Conservation (phyloP, 805 yeast species). For the Tetrapisispora nanseiensis region DNA sequence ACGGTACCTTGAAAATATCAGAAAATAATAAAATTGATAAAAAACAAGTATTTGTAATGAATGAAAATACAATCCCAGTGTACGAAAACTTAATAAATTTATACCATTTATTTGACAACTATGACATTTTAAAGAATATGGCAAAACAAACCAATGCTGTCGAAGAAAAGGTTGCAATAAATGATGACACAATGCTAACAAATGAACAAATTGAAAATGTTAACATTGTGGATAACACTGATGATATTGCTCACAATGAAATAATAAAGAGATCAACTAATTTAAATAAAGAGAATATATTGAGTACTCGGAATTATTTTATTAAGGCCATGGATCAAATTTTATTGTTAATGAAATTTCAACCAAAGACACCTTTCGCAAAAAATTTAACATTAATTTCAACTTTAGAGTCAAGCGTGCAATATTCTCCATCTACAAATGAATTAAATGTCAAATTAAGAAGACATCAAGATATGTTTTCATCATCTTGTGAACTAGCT, state of each 20-base stretch:
- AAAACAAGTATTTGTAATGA: constrained; percentile 6
- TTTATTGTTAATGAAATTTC: constrained; percentile 33
- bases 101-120: constrained; percentile 34
- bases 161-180: not conserved
- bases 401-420: constrained; percentile 12
- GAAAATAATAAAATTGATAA: constrained; percentile 3
- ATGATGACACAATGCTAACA: not conserved
- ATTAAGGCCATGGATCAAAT: constrained; percentile 31
- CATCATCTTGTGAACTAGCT: constrained; percentile 44
- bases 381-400: constrained; percentile 12
- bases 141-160: not conserved
- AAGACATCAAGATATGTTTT: constrained; percentile 35
- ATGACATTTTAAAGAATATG: constrained; percentile 19
- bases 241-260: not conserved
- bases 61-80: constrained; percentile 20
- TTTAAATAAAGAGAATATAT: not conserved
- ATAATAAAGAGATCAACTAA: not conserved
- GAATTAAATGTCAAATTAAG: constrained; percentile 17
- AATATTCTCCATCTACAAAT: constrained; percentile 16
- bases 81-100: constrained; percentile 43
- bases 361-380: constrained; percentile 36
- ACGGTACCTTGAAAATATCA: constrained; percentile 10
- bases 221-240: not conserved
- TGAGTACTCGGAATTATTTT: constrained; percentile 26
- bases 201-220: not conserved